Evolutionary conservation across 768 basidiomycete genomes (phyloP).

Genomic region (Lyophyllum shimeji): DNA sequence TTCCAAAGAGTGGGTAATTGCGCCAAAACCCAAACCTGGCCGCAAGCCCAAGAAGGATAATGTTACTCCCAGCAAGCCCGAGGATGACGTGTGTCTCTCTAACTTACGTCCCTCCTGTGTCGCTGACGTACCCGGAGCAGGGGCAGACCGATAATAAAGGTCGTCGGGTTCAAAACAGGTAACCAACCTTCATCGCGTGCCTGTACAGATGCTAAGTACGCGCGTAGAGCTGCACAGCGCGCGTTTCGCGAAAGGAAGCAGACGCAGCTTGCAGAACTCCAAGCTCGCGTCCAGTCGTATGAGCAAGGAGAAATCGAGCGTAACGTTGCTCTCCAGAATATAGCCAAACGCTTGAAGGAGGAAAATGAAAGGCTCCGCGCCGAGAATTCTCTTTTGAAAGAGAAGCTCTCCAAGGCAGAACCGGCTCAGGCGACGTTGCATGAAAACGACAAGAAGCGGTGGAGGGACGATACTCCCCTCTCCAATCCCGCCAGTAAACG

Average conservation of each 20-base stretch:
- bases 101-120: background rate
- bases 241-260: slow-evolving; percentile 91
- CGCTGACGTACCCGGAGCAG: slow-evolving; percentile 10
- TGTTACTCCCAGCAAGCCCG: slow-evolving; percentile 27
- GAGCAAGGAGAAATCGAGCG: slow-evolving; percentile 92
- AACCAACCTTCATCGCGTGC: background rate
- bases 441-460: slow-evolving; percentile 54
- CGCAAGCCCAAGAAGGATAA: slow-evolving; percentile 82
- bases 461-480: slow-evolving; percentile 50
- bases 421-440: slow-evolving; percentile 27
- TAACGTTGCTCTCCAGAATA: slow-evolving; percentile 78
- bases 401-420: slow-evolving; percentile 44
- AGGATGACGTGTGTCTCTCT: slow-evolving; percentile 46
- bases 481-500: slow-evolving; percentile 37
- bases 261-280: slow-evolving; percentile 82
- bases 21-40: slow-evolving; percentile 84
- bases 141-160: slow-evolving; percentile 52
- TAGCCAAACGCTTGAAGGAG: slow-evolving; percentile 83
- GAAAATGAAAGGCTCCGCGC: slow-evolving; percentile 75
- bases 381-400: slow-evolving; percentile 65
- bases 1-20: slow-evolving; percentile 89
- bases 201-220: slow-evolving; percentile 13
- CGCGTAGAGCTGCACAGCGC: slow-evolving; percentile 75
- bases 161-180: slow-evolving; percentile 79
- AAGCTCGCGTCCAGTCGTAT: slow-evolving; percentile 80